Conservation (phyloP, 306 rosid species). For the barrel medic (Medicago truncatula) region DNA sequence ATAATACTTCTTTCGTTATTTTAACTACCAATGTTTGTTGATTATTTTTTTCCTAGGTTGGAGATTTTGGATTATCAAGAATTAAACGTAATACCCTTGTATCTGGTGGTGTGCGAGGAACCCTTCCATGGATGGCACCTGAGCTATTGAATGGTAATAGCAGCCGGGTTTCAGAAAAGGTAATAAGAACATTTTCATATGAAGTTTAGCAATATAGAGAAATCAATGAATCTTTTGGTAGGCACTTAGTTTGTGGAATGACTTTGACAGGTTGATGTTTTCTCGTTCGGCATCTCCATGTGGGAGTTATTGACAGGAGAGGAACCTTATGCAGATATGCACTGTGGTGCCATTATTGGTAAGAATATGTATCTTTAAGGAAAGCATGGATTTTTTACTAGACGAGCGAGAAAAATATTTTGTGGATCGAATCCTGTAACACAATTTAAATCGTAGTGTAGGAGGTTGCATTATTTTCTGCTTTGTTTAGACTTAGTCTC, state of each 20-base stretch:
- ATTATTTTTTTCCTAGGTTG: slow-evolving; percentile 63
- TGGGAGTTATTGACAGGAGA: slow-evolving; percentile 97
- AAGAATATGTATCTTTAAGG: slow-evolving; percentile 32
- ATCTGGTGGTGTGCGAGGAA: slow-evolving; percentile 96
- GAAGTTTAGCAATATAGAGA: slow-evolving; percentile 12
- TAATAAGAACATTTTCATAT: slow-evolving; percentile 35
- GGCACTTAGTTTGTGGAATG: slow-evolving; percentile 35
- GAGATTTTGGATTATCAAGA: slow-evolving; percentile 93
- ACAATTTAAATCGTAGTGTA: slow-evolving; percentile 13
- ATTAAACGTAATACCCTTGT: slow-evolving; percentile 87
- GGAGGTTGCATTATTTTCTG: slow-evolving; percentile 11
- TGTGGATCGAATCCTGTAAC: neutral
- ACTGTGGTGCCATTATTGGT: slow-evolving; percentile 98
- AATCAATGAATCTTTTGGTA: slow-evolving; percentile 30
- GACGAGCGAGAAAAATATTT: neutral
- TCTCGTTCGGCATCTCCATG: slow-evolving; percentile 90
- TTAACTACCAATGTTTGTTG: neutral
- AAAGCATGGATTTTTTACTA: slow-evolving; percentile 1
- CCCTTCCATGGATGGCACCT: slow-evolving; percentile 99
- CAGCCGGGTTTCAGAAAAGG: slow-evolving; percentile 92
- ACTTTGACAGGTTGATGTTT: slow-evolving; percentile 80
- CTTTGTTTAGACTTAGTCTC: slow-evolving; percentile 25
- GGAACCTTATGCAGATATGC: slow-evolving; percentile 97
- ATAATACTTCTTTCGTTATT: neutral
- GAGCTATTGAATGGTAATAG: slow-evolving; percentile 85